Percentiles rank a stretch among this genome's conserved stretches.
These are phyloP conservation scores for Akanthomyces muscarius DNA, from an alignment of 2,329 filamentous ascomycete genomes.

Conservation along the genomic window DNA sequence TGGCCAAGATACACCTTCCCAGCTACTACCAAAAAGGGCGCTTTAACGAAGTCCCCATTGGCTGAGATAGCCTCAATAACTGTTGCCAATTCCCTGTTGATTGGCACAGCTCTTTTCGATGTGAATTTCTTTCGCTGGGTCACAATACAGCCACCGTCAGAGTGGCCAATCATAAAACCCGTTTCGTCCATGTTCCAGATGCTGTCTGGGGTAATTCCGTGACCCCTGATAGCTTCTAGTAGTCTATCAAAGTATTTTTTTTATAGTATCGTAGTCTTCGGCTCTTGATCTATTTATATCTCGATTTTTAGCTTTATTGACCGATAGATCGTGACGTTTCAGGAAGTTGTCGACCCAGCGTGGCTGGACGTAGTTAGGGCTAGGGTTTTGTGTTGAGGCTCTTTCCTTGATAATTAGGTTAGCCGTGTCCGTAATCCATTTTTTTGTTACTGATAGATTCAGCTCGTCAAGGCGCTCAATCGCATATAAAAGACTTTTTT, in stretches of 20 bases:
- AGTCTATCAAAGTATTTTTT: conserved; percentile 14
- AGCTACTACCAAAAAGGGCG: conserved; percentile 14
- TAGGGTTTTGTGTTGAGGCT: no score
- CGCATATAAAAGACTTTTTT: no score
- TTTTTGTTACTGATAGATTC: no score
- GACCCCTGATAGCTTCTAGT: background rate
- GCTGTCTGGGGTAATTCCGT: conserved; percentile 12
- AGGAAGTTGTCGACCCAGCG: conserved; percentile 18
- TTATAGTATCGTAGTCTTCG: conserved; percentile 1
- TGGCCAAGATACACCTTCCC: conserved; percentile 2
- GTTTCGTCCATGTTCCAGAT: conserved; percentile 21
- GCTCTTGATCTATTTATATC: conserved; percentile 13
- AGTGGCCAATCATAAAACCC: conserved; percentile 18
- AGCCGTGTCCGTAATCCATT: no score
- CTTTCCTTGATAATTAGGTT: no score
- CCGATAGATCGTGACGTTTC: conserved; percentile 7
- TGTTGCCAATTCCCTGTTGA: conserved; percentile 15
- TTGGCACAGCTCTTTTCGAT: conserved; percentile 2
- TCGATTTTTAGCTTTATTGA: conserved; percentile 12
- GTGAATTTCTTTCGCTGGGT: conserved; percentile 4
- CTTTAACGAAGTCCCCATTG: background rate
- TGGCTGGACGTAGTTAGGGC: no score
- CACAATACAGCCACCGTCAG: conserved; percentile 11
- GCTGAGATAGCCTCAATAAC: conserved; percentile 18
- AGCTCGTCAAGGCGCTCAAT: no score